phyloP scores from a whole-genome alignment of 1,284 basidiomycete genomes.

The Trichosporon asahii region DNA sequence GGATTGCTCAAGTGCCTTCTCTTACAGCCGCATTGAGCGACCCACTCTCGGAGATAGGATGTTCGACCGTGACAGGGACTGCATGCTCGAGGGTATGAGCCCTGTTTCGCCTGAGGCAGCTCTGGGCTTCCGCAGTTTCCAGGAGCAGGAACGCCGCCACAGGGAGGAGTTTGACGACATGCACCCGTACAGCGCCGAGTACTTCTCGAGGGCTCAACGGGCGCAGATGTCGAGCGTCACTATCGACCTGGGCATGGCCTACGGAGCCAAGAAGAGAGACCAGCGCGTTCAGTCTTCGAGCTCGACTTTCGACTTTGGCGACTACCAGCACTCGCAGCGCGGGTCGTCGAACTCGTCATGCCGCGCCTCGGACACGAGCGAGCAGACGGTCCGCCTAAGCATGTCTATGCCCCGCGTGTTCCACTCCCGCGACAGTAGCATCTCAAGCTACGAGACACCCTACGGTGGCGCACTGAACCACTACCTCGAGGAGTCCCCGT shows the following conservation, averaged over 20 bases:
- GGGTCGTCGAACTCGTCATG: neutral
- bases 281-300: neutral
- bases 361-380: neutral
- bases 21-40: neutral
- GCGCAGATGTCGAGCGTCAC: neutral
- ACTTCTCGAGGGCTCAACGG: neutral
- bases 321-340: neutral
- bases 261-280: neutral
- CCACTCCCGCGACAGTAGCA: neutral
- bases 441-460: neutral
- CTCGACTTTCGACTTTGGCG: neutral
- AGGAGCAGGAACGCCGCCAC: neutral
- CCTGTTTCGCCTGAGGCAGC: neutral
- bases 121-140: neutral
- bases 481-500: neutral
- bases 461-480: slow-evolving; percentile 2
- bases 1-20: neutral
- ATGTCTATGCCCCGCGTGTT: neutral
- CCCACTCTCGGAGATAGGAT: slow-evolving; percentile 6
- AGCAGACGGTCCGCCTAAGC: neutral
- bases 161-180: neutral
- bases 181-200: neutral
- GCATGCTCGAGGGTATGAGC: neutral
- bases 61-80: neutral
- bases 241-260: neutral